Evolutionary conservation across 345 rosid species (phyloP), one percentile per base, ranked within the genome.

Genomic region (Aegle marmelos): DNA sequence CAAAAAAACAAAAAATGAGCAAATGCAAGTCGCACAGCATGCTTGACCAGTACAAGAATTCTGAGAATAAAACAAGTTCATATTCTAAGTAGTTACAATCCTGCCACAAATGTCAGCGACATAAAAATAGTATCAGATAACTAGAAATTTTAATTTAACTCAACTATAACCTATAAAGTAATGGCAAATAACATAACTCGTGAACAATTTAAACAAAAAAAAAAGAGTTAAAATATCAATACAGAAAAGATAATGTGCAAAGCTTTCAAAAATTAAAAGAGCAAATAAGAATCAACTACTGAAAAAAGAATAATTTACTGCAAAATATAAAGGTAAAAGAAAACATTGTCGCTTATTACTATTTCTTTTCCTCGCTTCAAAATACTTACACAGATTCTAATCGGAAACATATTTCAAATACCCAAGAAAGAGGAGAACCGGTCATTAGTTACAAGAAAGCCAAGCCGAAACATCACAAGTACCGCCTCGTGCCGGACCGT

Each of bases 331-430:
- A 76, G 25, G 54, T 9, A 68, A 66, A 39, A 33, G 34, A 34
- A 77, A 77, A 24, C 97, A 93, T 90, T 78, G 70, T 88, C 45
- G 13, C 69, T 21, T 21, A 21, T 45, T 45, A 45, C 50, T 11
- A 13, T 45, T 11, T 45, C 17, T 45, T 45, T 17, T 34, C 54
- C 53, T 60, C 48, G 69, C 65, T 72, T 56, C 68, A 58, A 54
- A 25, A 69, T 11, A 34, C 69, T 65, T 2, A 34, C 61, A 34
- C 61, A 50, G 68, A 66, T 76, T 79, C 58, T 48, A 67, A 79
- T 72, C 79, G 66, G 71, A 30, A 66, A 81, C 62, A 36, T 68
- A 21, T 62, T 36, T 45, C 78, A 0, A 72, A 36, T 36, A 10
- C 21, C 25, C 24, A 64, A 31, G 17, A 4, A 45, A 45, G 17